phyloP scores from a whole-genome alignment of 148 eudicot species.

The Spergularia bocconei region DNA sequence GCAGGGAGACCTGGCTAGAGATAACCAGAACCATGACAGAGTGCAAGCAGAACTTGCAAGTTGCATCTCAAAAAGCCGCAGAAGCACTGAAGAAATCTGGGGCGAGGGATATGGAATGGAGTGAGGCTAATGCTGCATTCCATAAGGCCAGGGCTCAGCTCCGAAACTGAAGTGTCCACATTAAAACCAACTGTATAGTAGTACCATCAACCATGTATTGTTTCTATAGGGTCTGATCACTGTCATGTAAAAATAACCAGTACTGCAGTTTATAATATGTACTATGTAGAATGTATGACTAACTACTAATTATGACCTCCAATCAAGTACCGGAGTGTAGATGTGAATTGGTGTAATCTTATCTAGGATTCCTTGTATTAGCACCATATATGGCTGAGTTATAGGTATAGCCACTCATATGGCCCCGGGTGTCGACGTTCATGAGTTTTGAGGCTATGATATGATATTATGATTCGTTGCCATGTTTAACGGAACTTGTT shows the following conservation, averaged over 20 bases:
- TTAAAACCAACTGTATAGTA: neutral
- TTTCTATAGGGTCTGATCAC: neutral
- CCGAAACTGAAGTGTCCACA: slow-evolving; percentile 16
- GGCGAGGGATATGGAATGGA: slow-evolving; percentile 14
- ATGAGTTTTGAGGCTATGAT: too few relatives aligned
- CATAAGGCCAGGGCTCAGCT: slow-evolving; percentile 29
- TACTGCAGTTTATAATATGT: neutral
- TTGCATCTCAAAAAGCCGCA: slow-evolving; percentile 19
- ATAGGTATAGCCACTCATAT: too few relatives aligned
- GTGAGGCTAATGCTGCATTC: slow-evolving; percentile 27
- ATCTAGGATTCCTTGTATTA: too few relatives aligned
- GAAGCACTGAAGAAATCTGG: slow-evolving; percentile 13
- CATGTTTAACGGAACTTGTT: too few relatives aligned
- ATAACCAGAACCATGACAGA: slow-evolving; percentile 18
- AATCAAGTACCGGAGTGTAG: too few relatives aligned
- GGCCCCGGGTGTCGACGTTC: too few relatives aligned
- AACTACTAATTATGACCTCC: too few relatives aligned
- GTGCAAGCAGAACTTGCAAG: slow-evolving; percentile 23
- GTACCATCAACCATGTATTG: neutral
- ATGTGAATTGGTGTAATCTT: too few relatives aligned
- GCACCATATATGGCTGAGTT: too few relatives aligned
- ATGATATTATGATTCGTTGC: too few relatives aligned
- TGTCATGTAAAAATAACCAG: neutral
- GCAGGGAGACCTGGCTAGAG: neutral
- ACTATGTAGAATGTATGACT: too few relatives aligned